Percentiles rank a stretch among this genome's conserved stretches.
phyloP scores from a whole-genome alignment of 208 protist species.

The Leptomonas pyrrhocoris region DNA sequence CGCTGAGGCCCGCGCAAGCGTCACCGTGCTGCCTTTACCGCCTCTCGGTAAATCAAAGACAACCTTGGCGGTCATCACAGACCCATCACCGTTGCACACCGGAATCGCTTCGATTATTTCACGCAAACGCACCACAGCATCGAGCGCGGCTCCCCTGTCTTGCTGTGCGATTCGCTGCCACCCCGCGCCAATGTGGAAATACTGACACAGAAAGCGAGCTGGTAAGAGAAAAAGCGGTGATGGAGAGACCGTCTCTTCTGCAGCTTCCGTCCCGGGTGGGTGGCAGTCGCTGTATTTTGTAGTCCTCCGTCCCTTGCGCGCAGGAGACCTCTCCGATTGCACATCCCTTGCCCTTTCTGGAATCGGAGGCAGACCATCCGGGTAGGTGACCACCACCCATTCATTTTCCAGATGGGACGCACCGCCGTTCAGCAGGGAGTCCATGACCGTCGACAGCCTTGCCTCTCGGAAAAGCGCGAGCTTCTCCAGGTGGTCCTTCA shows the following conservation, averaged over 20 bases:
- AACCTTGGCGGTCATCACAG: neutral
- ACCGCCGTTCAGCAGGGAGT: neutral
- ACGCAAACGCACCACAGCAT: neutral
- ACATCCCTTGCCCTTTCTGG: neutral
- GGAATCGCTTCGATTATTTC: neutral
- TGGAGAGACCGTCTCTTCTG: neutral
- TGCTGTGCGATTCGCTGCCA: neutral
- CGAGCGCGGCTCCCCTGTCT: neutral
- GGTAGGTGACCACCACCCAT: slow-evolving; percentile 7
- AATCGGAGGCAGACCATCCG: neutral
- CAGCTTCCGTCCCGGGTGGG: no score
- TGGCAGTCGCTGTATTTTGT: neutral
- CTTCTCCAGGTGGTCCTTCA: neutral
- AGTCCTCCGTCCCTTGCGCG: neutral
- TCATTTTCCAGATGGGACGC: no score
- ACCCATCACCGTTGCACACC: neutral
- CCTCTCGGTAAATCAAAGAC: neutral
- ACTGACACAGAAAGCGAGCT: slow-evolving; percentile 1
- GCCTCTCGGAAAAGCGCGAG: neutral
- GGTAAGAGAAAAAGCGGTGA: slow-evolving; percentile 11
- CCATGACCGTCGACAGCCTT: neutral
- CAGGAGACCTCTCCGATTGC: neutral
- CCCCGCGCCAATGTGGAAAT: neutral
- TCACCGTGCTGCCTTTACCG: neutral
- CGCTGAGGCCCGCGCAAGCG: neutral